Evolutionary conservation across 2,329 filamentous ascomycete genomes (phyloP).

Genomic region (Aspergillus sp.): DNA sequence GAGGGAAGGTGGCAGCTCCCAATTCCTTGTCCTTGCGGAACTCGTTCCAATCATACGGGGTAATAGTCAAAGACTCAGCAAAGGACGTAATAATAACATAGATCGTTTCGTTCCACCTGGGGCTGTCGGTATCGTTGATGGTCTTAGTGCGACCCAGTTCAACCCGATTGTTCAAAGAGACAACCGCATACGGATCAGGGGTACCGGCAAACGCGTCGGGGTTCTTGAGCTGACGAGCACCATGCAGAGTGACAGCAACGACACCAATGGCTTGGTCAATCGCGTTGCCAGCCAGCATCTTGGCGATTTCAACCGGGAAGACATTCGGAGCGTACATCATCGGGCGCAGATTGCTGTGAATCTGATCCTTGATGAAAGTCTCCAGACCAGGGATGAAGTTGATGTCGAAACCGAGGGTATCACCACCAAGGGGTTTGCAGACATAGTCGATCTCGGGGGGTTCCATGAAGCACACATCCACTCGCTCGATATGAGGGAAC

Average conservation of each 20-base stretch:
- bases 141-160: conserved; percentile 88
- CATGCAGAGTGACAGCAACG: conserved; percentile 85
- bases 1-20: conserved; percentile 77
- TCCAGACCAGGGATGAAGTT: conserved; percentile 97
- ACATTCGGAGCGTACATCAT: conserved; percentile 99
- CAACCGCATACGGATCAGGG: conserved; percentile 82
- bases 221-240: conserved; percentile 90
- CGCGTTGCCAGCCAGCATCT: conserved; percentile 91
- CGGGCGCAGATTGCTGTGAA: conserved; percentile 87
- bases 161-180: conserved; percentile 81
- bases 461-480: conserved; percentile 94
- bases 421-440: conserved; percentile 94
- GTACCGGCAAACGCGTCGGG: conserved; percentile 90
- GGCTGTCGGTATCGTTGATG: conserved; percentile 78
- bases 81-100: conserved; percentile 93
- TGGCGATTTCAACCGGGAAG: conserved; percentile 97
- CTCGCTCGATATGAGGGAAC: conserved; percentile 90
- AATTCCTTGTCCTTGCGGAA: conserved; percentile 96
- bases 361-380: conserved; percentile 90
- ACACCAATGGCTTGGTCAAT: conserved; percentile 97
- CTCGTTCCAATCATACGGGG: conserved; percentile 91
- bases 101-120: conserved; percentile 94
- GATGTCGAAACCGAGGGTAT: conserved; percentile 95
- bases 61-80: conserved; percentile 81
- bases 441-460: conserved; percentile 91